Conservation (phyloP, 2,329 filamentous ascomycete genomes). For the Pseudopyricularia cyperi region DNA sequence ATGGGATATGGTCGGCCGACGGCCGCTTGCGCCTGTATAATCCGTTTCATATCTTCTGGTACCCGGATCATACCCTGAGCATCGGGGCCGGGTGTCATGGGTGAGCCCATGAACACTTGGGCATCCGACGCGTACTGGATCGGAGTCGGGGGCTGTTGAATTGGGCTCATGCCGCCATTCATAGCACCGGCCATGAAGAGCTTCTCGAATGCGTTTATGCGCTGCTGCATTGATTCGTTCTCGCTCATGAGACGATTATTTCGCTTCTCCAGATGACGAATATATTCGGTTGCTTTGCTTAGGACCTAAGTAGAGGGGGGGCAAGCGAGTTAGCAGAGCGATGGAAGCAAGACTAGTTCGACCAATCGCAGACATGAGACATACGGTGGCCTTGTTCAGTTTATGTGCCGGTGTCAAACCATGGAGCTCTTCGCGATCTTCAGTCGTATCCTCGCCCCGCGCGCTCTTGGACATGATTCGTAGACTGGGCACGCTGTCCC, state of each 20-base stretch:
- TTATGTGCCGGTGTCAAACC: slow-evolving; percentile 82
- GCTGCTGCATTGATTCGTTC: slow-evolving; percentile 63
- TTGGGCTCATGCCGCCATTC: slow-evolving; percentile 41
- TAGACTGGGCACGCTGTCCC: slow-evolving; percentile 84
- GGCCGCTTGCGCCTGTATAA: slow-evolving; percentile 43
- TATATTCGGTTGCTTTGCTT: slow-evolving; percentile 93
- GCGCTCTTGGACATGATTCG: slow-evolving; percentile 69
- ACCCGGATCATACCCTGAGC: slow-evolving; percentile 50
- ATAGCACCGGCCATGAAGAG: slow-evolving; percentile 69
- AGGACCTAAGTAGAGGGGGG: slow-evolving; percentile 40
- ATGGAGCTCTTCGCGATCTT: slow-evolving; percentile 68
- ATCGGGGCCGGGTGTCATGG: slow-evolving; percentile 27
- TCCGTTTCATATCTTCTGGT: slow-evolving; percentile 53
- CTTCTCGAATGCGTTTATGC: slow-evolving; percentile 64
- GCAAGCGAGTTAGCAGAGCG: neutral
- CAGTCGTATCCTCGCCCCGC: slow-evolving; percentile 53
- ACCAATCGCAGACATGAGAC: slow-evolving; percentile 1
- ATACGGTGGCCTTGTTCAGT: slow-evolving; percentile 87
- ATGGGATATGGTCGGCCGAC: slow-evolving; percentile 38
- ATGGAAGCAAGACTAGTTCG: neutral
- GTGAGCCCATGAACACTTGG: slow-evolving; percentile 27
- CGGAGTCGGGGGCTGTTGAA: slow-evolving; percentile 36
- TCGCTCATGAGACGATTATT: slow-evolving; percentile 75
- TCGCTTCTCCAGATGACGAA: slow-evolving; percentile 81
- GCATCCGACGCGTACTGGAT: slow-evolving; percentile 35